Base-by-base conservation (phyloP, 78 protist genomes). In the Paulinella micropora region DNA sequence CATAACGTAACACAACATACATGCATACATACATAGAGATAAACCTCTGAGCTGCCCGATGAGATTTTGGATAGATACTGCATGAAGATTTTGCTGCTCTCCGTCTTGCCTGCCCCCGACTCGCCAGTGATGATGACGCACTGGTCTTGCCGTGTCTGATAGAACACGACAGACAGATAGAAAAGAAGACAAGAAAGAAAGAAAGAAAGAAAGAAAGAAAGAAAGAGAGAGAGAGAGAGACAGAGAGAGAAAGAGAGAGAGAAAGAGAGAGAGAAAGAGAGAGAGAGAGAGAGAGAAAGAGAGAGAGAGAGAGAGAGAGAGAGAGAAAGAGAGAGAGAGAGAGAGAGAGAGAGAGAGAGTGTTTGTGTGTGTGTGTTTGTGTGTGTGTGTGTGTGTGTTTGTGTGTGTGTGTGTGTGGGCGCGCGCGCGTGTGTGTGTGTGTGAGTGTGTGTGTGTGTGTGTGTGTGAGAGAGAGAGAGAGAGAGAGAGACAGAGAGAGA, bases 51-150 rank as follows among this genome's bases (percentile, higher is more conserved):
- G n/a, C n/a, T n/a, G n/a, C n/a, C n/a, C n/a, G n/a, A n/a, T n/a
- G n/a, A n/a, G n/a, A n/a, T n/a, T n/a, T n/a, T n/a, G n/a, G 84
- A 15, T 31, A 81, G 9, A 29, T 81, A 81, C 84, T 81, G 84
- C 84, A 81, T 81, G 34, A 81, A 4, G 26, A 31, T 81, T 32
- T 81, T 81, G 4, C 37, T 28, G 34, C 38, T 29, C 34, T 81
- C 84, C 15, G 84, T 81, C 34, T 81, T 81, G 9, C 84, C 84
- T 28, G 39, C 4, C 6, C 84, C 84, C 15, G 34, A 28, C 23
- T 64, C 77, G 15, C 77, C 77, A 64, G 84, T 31, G 29, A 81
- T 81, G 84, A 81, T 81, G 34, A 81, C 84, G 34, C 84, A 81
- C 34, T 81, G 84, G 84, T 81, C 84, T 31, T 31, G 26, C 6